Evolutionary conservation across 208 protist species (phyloP).

Genomic region (Leishmania turanica): DNA sequence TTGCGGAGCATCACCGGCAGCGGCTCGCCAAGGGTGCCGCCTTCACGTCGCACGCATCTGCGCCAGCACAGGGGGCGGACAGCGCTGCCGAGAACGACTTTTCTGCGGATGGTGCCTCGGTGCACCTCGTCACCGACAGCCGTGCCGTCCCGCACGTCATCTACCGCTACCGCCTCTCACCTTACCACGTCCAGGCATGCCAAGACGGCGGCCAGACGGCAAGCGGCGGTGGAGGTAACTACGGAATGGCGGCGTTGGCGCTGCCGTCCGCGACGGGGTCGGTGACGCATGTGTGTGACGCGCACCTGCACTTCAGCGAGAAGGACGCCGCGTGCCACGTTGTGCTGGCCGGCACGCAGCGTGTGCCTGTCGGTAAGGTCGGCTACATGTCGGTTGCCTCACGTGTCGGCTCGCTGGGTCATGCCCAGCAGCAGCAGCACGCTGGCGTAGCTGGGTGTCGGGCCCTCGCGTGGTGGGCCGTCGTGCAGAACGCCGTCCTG

Average conservation of each 20-base stretch:
- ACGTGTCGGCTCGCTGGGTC: constrained; percentile 4
- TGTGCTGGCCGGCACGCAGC: constrained; percentile 26
- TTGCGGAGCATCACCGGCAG: constrained; percentile 44
- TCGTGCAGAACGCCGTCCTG: constrained; percentile 31
- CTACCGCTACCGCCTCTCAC: constrained; percentile 66
- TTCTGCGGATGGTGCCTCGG: not conserved
- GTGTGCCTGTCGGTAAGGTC: not conserved
- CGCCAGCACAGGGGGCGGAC: not conserved
- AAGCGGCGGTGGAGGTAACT: not conserved
- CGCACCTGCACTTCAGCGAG: constrained; percentile 23
- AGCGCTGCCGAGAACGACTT: not conserved
- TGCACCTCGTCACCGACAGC: constrained; percentile 4
- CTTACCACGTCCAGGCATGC: constrained; percentile 11
- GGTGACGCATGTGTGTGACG: constrained; percentile 26
- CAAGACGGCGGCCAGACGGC: not conserved
- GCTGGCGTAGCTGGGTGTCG: not conserved
- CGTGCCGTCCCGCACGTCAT: constrained; percentile 55
- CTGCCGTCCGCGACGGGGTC: not conserved
- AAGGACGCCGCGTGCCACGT: constrained; percentile 22
- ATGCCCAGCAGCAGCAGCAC: constrained; percentile 2
- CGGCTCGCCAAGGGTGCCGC: constrained; percentile 11
- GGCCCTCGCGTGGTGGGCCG: constrained; percentile 27
- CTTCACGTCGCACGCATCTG: constrained; percentile 7
- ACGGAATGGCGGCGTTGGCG: not conserved
- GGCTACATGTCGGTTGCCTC: not conserved